Evolutionary conservation across 192 early-diverging fungal genomes (phyloP).

Genomic region (Coemansia sp.): DNA sequence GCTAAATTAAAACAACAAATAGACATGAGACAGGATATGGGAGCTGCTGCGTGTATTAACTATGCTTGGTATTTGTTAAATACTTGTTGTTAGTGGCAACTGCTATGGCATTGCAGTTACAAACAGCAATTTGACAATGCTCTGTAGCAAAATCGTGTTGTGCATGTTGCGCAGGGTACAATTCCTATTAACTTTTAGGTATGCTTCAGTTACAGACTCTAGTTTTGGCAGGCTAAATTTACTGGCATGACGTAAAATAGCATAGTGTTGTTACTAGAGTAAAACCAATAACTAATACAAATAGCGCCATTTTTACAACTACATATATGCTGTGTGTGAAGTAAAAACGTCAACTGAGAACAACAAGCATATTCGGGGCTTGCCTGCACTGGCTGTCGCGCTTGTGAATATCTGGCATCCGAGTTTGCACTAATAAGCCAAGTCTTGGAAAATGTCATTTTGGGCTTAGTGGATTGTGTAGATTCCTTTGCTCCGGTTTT

Average conservation of each 20-base stretch:
- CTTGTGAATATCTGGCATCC: not conserved
- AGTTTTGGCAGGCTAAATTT: not conserved
- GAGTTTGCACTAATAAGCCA: not conserved
- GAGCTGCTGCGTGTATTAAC: too few species aligned
- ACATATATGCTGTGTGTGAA: not conserved
- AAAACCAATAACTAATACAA: not conserved
- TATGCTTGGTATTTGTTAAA: too few species aligned
- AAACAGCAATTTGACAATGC: slow-evolving; percentile 5
- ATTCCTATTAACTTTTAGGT: not conserved
- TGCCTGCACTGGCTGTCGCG: not conserved
- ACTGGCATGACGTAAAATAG: not conserved
- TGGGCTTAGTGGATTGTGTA: too few species aligned
- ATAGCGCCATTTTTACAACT: not conserved
- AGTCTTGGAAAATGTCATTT: too few species aligned
- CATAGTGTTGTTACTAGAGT: not conserved
- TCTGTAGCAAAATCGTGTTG: slow-evolving; percentile 41
- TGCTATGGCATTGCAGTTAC: too few species aligned
- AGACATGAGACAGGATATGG: too few species aligned
- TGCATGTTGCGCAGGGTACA: not conserved
- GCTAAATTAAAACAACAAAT: too few species aligned
- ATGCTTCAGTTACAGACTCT: not conserved
- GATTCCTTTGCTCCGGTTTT: too few species aligned
- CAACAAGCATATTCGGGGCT: not conserved
- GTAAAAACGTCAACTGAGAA: not conserved
- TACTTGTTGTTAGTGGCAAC: too few species aligned